Base-by-base conservation (phyloP, 2,329 filamentous ascomycete species). In the Conoideocrella luteorostrata region DNA sequence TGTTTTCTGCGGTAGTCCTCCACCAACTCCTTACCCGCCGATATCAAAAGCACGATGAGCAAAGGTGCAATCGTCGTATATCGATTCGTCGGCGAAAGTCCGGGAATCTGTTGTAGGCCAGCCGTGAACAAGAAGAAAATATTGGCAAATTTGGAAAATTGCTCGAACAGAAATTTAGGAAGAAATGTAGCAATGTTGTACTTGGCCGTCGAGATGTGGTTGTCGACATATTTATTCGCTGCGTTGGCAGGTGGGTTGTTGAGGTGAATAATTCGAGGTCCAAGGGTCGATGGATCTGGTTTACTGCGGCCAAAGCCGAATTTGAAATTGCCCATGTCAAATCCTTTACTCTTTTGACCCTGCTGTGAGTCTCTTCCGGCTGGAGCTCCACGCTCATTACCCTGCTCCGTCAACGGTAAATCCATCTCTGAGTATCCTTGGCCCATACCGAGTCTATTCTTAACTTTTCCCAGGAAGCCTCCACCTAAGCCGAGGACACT, bases 111-210 rank as follows among this genome's bases (percentile, higher is more conserved):
- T 70, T 98, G 93, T 36, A 98, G 71, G 32, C 80, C 83, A 13
- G 93, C 90, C 29, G 93, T 98, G 66, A 98, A 97, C 62, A 98
- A 78, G 85, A 98, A 98, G 74, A 98, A 98, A 59, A 98, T 68
- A 68, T 98, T 98, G 72, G 93, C 93, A 66, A 96, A 95, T 72
- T 96, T 98, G 49, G 90, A 96, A 69, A 98, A 98, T 63, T 98
- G 93, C 65, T 98, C 93, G 64, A 91, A 89, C 45, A 98, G 74
- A 67, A 98, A 98, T 66, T 98, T 98, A 40, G 93, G 93, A 15
- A 97, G 62, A 65, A 98, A 98, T 17, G 89, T 95, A 43, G 87
- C 75, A 59, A 88, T 57, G 64, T 97, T 98, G 78, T 98, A 98
- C 67, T 98, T 98, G 50, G 93, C 86, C 5, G 93, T 98, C 33